phyloP scores from a whole-genome alignment of 768 basidiomycete species.

The Dentipellis sp. region DNA sequence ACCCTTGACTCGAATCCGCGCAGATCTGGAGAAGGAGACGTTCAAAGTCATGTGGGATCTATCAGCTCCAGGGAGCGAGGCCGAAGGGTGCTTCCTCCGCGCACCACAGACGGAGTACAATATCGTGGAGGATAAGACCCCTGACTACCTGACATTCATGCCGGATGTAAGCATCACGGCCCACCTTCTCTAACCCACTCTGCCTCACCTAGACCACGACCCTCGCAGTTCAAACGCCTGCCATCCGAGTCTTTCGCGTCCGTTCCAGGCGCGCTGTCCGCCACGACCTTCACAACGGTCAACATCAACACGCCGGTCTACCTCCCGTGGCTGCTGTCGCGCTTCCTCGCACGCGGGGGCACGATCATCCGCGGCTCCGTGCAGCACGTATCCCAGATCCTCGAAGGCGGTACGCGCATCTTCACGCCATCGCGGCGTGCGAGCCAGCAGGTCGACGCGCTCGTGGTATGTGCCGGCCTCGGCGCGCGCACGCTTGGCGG shows the following conservation, averaged over 20 bases:
- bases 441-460: conserved; percentile 29
- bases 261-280: conserved; percentile 32
- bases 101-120: conserved; percentile 56
- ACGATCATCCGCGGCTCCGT: conserved; percentile 45
- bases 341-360: conserved; percentile 57
- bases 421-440: conserved; percentile 13
- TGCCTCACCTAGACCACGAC: neutral
- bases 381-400: conserved; percentile 60
- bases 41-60: conserved; percentile 71
- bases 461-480: conserved; percentile 67
- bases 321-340: conserved; percentile 50
- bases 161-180: conserved; percentile 21
- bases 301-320: conserved; percentile 60
- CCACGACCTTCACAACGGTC: conserved; percentile 55
- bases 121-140: conserved; percentile 27
- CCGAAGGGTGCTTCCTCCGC: conserved; percentile 57
- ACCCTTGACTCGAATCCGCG: neutral
- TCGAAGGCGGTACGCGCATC: conserved; percentile 42
- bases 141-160: conserved; percentile 25
- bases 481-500: conserved; percentile 44
- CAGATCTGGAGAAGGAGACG: conserved; percentile 64
- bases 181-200: neutral
- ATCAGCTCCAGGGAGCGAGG: conserved; percentile 45
- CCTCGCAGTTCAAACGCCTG: conserved; percentile 34
- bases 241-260: conserved; percentile 27